Conservation (phyloP, 2,329 filamentous ascomycete genomes). For the Ceratocystis ficicola region DNA sequence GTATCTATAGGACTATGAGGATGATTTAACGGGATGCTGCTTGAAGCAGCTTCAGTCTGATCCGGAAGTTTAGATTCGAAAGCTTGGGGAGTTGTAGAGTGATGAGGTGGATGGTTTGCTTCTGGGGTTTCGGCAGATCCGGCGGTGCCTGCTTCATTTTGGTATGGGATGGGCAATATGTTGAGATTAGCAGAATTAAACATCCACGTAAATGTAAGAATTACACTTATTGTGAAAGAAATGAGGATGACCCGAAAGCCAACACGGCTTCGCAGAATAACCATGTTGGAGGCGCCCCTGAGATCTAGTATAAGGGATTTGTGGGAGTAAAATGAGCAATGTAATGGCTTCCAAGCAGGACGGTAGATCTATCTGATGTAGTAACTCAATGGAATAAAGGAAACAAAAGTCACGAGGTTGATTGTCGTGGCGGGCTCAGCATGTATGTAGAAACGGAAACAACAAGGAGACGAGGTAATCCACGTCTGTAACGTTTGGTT, state of each 20-base stretch:
- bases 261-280: constrained; percentile 1
- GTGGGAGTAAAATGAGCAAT: background rate
- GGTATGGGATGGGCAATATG: constrained; percentile 4
- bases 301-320: background rate
- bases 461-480: background rate
- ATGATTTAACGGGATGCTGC: background rate
- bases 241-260: constrained; percentile 10
- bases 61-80: background rate
- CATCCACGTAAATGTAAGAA: constrained; percentile 9
- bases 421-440: background rate
- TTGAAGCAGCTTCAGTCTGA: background rate
- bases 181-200: background rate
- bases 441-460: background rate
- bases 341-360: background rate
- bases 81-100: background rate
- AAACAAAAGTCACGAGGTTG: background rate
- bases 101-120: background rate
- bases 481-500: too few relatives aligned
- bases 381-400: background rate
- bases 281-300: constrained; percentile 1
- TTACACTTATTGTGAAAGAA: background rate
- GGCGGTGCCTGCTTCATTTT: background rate
- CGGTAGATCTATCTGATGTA: background rate
- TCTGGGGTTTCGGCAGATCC: background rate
- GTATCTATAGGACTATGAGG: background rate